A percentile compares a stretch with the other conserved stretches of the same genome.
Evolutionary conservation across 352 stramenopile genomes (phyloP).

Genomic region (Globisporangium emineosum): DNA sequence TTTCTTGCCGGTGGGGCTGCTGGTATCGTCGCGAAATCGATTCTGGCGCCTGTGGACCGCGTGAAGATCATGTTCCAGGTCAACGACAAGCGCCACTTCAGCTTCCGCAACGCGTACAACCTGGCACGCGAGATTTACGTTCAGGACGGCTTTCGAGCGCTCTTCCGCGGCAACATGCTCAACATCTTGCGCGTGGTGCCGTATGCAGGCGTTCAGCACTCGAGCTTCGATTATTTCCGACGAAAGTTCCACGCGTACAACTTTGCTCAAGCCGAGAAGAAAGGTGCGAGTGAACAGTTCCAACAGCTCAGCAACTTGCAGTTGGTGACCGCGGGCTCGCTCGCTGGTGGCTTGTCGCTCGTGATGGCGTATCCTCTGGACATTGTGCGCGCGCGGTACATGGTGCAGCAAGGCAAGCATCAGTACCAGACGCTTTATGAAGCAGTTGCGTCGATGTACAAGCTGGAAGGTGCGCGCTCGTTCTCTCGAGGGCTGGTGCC

Average conservation of each 20-base stretch:
- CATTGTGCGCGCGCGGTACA: slow-evolving; percentile 79
- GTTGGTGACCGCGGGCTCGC: slow-evolving; percentile 63
- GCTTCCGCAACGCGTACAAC: slow-evolving; percentile 61
- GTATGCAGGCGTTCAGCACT: slow-evolving; percentile 79
- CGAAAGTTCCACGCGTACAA: slow-evolving; percentile 82
- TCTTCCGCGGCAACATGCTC: slow-evolving; percentile 75
- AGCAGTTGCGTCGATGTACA: slow-evolving; percentile 75
- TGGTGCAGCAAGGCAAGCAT: slow-evolving; percentile 83
- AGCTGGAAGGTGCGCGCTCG: slow-evolving; percentile 55
- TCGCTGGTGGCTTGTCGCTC: slow-evolving; percentile 71
- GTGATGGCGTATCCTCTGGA: slow-evolving; percentile 79
- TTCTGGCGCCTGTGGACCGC: slow-evolving; percentile 70
- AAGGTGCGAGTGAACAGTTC: slow-evolving; percentile 25
- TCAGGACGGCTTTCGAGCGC: slow-evolving; percentile 59
- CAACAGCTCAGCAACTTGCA: slow-evolving; percentile 77
- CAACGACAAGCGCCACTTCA: slow-evolving; percentile 66
- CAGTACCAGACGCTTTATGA: slow-evolving; percentile 73
- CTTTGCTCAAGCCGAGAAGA: slow-evolving; percentile 40
- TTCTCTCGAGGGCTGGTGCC: slow-evolving; percentile 71
- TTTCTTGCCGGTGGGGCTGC: slow-evolving; percentile 74
- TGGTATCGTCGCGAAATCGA: slow-evolving; percentile 74
- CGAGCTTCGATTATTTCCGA: slow-evolving; percentile 81
- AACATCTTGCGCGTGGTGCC: slow-evolving; percentile 81
- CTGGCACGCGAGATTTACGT: slow-evolving; percentile 67
- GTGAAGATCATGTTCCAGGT: slow-evolving; percentile 89